Evolutionary conservation across 106 monocot genomes (phyloP), one percentile per base, ranked within the genome.

Genomic region (Amphibolis antarctica): DNA sequence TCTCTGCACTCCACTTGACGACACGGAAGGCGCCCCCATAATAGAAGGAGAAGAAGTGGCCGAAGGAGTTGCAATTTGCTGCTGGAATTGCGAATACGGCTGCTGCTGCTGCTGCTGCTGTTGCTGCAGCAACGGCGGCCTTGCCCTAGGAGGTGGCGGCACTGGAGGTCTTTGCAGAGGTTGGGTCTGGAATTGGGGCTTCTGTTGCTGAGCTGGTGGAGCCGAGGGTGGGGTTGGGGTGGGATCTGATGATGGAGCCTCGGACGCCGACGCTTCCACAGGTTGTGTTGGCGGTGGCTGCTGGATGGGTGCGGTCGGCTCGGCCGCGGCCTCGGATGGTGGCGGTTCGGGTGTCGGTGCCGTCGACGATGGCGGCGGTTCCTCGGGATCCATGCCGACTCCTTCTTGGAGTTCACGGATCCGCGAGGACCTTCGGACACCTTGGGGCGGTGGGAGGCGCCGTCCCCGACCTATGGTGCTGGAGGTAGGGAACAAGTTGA

Each of bases 341-440:
- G 69, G 66, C 4, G 73, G 74, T 22, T 53, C 52, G 21, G 46
- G 59, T 10, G 22, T 18, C 13, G 54, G 10, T 30, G 54, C 66
- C 31, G 71, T 4, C 71, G 78, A 12, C 23, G 67, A 27, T 62
- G n/a, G n/a, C n/a, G n/a, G n/a, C n/a, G n/a, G n/a, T n/a, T n/a
- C n/a, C n/a, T n/a, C n/a, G n/a, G n/a, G n/a, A n/a, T n/a, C n/a
- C n/a, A n/a, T n/a, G n/a, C n/a, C n/a, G n/a, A n/a, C n/a, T n/a
- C n/a, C n/a, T n/a, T n/a, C n/a, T n/a, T n/a, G n/a, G n/a, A n/a
- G n/a, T n/a, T n/a, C n/a, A n/a, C n/a, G n/a, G n/a, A n/a, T n/a
- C n/a, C n/a, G n/a, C n/a, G n/a, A n/a, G n/a, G n/a, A n/a, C n/a
- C n/a, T n/a, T n/a, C n/a, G n/a, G n/a, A n/a, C n/a, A n/a, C n/a